Percentiles rank a stretch among this genome's conserved stretches.
phyloP scores from a whole-genome alignment of 78 protist genomes.

The Tieghemostelium lacteum region DNA sequence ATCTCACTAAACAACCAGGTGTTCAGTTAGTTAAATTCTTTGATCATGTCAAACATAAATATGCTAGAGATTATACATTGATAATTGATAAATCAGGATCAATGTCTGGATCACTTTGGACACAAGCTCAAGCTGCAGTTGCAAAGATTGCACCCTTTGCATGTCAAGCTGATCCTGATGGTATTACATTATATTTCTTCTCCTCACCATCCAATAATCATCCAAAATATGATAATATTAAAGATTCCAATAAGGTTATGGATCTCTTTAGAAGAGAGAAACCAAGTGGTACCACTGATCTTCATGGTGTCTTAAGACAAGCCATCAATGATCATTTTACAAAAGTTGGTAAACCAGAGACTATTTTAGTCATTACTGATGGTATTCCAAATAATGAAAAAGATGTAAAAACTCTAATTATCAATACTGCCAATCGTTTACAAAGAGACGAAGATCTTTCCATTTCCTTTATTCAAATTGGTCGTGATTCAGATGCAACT shows the following conservation, averaged over 20 bases:
- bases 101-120: constrained; percentile 63
- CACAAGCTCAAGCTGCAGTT: constrained; percentile 30
- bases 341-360: constrained; percentile 44
- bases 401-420: constrained; percentile 38
- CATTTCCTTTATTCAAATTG: constrained; percentile 82
- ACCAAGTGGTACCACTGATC: constrained; percentile 81
- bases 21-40: constrained; percentile 59
- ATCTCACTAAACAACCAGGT: not conserved
- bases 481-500: constrained; percentile 60
- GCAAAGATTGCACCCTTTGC: constrained; percentile 72
- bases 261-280: constrained; percentile 60
- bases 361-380: constrained; percentile 83
- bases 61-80: constrained; percentile 66
- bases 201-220: constrained; percentile 13
- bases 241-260: constrained; percentile 19
- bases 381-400: constrained; percentile 73
- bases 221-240: constrained; percentile 39
- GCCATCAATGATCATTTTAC: constrained; percentile 66
- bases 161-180: constrained; percentile 57
- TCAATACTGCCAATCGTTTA: constrained; percentile 26
- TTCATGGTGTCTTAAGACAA: constrained; percentile 67
- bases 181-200: constrained; percentile 64
- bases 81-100: constrained; percentile 53
- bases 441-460: constrained; percentile 76
- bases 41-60: constrained; percentile 36